phyloP scores from a whole-genome alignment of 73 alveolate species.

The Uronychia binucleata region DNA sequence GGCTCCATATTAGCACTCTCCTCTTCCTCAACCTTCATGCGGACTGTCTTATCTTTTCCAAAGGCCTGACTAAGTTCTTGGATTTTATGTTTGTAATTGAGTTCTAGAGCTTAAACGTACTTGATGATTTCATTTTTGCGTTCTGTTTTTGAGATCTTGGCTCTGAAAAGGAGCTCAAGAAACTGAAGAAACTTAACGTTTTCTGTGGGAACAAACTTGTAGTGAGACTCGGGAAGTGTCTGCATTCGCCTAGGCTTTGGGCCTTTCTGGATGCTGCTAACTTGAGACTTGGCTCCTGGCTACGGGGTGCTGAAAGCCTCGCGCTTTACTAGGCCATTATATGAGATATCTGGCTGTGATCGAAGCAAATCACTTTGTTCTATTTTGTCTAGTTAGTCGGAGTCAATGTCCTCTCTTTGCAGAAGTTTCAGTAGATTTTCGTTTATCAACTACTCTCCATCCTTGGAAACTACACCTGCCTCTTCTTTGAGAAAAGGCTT shows the following conservation, averaged over 20 bases:
- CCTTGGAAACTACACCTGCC: background rate
- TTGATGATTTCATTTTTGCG: background rate
- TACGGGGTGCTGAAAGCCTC: background rate
- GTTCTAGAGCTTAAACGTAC: background rate
- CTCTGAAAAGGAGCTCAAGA: slow-evolving; percentile 42
- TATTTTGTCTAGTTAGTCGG: background rate
- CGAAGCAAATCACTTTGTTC: background rate
- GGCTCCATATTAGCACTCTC: slow-evolving; percentile 44
- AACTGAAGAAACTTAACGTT: slow-evolving; percentile 52
- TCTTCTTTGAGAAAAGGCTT: background rate
- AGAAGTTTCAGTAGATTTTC: background rate
- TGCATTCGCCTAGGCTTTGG: background rate
- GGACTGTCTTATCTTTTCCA: background rate
- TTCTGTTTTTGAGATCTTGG: slow-evolving; percentile 13
- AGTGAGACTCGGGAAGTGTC: slow-evolving; percentile 24
- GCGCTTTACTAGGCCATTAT: no score
- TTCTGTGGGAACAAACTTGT: slow-evolving; percentile 51
- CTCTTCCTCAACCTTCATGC: background rate
- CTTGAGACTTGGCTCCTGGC: background rate
- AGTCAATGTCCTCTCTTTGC: background rate
- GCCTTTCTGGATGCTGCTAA: background rate
- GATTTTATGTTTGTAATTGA: slow-evolving; percentile 2
- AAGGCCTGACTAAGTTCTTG: background rate
- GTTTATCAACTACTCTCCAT: background rate
- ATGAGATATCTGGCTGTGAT: no score